A percentile compares a stretch with the other conserved stretches of the same genome.
phyloP scores from a whole-genome alignment of 495 filamentous ascomycete genomes.

The Podospora fimiseda region DNA sequence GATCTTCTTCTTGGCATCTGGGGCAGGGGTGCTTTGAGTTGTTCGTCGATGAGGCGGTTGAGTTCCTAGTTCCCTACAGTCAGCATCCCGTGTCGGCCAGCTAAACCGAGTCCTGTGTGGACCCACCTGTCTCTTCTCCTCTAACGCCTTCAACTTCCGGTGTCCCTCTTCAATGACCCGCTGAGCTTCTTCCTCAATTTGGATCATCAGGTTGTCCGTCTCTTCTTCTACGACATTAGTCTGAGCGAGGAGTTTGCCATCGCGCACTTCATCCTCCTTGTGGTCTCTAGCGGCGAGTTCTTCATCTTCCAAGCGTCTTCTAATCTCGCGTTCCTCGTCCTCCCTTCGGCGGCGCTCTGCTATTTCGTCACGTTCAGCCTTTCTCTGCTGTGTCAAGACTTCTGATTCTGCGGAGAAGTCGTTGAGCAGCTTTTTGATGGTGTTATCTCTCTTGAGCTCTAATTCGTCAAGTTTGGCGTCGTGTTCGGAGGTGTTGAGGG shows the following conservation, averaged over 20 bases:
- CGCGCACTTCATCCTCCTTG: conserved; percentile 21
- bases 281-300: conserved; percentile 13
- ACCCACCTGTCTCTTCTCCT: conserved; percentile 30
- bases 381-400: conserved; percentile 13
- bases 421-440: conserved; percentile 18
- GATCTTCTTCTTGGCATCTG: conserved; percentile 8
- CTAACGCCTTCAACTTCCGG: conserved; percentile 22
- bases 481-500: conserved; percentile 22
- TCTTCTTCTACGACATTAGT: conserved; percentile 25
- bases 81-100: not conserved
- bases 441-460: conserved; percentile 21
- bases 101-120: too few relatives aligned
- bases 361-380: conserved; percentile 21
- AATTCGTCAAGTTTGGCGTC: conserved; percentile 27
- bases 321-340: conserved; percentile 28
- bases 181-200: conserved; percentile 26
- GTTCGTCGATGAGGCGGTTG: conserved; percentile 32
- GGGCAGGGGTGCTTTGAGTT: conserved; percentile 22
- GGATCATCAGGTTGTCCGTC: conserved; percentile 20
- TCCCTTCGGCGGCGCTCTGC: conserved; percentile 22
- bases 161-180: conserved; percentile 19
- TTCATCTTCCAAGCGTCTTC: conserved; percentile 27
- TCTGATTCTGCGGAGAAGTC: conserved; percentile 23
- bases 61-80: conserved; percentile 21
- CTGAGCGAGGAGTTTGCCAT: conserved; percentile 14